Evolutionary conservation across 2,329 filamentous ascomycete species (phyloP).

Genomic region (Alternaria dauci): DNA sequence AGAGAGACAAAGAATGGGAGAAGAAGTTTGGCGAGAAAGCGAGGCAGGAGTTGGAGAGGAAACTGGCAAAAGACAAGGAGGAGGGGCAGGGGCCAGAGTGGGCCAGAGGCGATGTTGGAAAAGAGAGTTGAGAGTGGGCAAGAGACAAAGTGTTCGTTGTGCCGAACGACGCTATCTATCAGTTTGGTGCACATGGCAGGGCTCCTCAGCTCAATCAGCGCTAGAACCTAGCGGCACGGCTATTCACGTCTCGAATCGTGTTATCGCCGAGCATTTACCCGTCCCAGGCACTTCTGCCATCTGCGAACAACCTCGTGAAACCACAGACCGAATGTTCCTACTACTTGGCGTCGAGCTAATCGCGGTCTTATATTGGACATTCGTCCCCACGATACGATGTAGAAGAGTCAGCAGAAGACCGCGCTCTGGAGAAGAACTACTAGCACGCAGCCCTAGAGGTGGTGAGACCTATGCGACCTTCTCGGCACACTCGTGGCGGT

Average conservation of each 20-base stretch:
- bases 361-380: neutral
- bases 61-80: conserved; percentile 20
- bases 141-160: neutral
- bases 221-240: neutral
- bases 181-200: neutral
- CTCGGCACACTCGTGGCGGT: neutral
- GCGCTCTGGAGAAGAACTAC: neutral
- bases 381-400: neutral
- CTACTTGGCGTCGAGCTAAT: neutral
- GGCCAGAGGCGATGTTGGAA: conserved; percentile 17
- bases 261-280: neutral
- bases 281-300: neutral
- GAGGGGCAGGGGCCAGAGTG: conserved; percentile 20
- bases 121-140: neutral
- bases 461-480: neutral
- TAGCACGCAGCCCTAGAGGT: neutral
- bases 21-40: conserved; percentile 35
- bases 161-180: neutral
- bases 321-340: neutral
- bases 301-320: neutral
- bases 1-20: conserved; percentile 36
- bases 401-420: neutral
- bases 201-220: neutral
- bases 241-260: neutral
- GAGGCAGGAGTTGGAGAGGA: conserved; percentile 21